Conservation (phyloP, 2,329 filamentous ascomycete species). For the Monilinia polystroma region DNA sequence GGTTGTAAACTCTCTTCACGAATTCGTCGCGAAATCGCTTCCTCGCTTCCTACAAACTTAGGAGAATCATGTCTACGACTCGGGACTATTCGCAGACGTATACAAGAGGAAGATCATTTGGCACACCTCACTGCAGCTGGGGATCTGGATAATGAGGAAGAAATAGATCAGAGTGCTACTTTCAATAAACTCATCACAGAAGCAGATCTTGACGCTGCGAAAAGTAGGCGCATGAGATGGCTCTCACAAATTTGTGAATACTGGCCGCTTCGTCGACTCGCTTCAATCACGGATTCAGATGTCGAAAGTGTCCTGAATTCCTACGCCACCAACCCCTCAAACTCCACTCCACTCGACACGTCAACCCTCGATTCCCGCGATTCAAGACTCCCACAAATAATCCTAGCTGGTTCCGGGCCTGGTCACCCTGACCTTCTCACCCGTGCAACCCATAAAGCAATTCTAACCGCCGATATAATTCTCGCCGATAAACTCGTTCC, state of each 20-base stretch:
- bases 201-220: constrained; percentile 69
- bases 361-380: constrained; percentile 35
- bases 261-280: constrained; percentile 85
- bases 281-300: constrained; percentile 75
- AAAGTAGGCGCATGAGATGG: constrained; percentile 86
- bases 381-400: constrained; percentile 64
- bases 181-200: constrained; percentile 84
- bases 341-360: constrained; percentile 37
- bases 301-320: constrained; percentile 73
- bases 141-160: constrained; percentile 47
- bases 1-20: constrained; percentile 92
- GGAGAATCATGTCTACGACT: constrained; percentile 75
- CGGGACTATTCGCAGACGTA: constrained; percentile 67
- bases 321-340: constrained; percentile 51
- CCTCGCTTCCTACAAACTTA: constrained; percentile 71
- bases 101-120: constrained; percentile 71
- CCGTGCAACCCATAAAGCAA: constrained; percentile 73
- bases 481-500: constrained; percentile 86
- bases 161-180: constrained; percentile 69
- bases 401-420: constrained; percentile 88
- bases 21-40: constrained; percentile 83
- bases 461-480: constrained; percentile 72
- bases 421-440: constrained; percentile 92
- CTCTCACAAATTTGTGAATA: constrained; percentile 96
- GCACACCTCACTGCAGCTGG: constrained; percentile 36